A percentile compares a stretch with the other conserved stretches of the same genome.
Conservation (phyloP, 192 early-diverging fungal species). For the Podila horticola region DNA sequence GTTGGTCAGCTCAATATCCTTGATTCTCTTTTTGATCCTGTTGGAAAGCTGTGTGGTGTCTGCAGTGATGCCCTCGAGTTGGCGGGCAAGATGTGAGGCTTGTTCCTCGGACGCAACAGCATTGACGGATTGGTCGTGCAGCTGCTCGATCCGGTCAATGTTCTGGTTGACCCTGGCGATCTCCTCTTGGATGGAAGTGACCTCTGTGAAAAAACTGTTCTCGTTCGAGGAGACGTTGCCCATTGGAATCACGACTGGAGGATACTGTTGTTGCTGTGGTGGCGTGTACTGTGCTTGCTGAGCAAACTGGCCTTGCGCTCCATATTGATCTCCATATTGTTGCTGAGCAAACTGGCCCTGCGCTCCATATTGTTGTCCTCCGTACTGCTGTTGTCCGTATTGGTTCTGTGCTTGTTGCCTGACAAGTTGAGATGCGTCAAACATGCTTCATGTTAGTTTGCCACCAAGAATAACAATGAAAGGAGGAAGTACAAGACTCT, state of each 20-base stretch:
- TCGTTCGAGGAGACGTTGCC: slow-evolving; percentile 22
- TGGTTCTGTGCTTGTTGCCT: slow-evolving; percentile 8
- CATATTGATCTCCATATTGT: slow-evolving; percentile 5
- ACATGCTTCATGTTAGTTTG: too few species aligned
- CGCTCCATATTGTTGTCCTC: slow-evolving; percentile 12
- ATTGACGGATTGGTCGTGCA: slow-evolving; percentile 49
- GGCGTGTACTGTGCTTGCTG: slow-evolving; percentile 24
- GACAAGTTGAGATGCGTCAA: background rate
- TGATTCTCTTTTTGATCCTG: slow-evolving; percentile 61
- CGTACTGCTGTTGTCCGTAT: slow-evolving; percentile 18
- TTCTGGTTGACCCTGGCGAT: slow-evolving; percentile 42
- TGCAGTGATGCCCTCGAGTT: slow-evolving; percentile 41
- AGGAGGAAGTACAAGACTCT: too few species aligned
- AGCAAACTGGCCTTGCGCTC: slow-evolving; percentile 27
- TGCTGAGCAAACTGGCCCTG: slow-evolving; percentile 4
- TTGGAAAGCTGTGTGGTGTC: slow-evolving; percentile 49
- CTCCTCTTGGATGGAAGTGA: slow-evolving; percentile 38
- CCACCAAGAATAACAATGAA: background rate
- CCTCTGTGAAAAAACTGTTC: slow-evolving; percentile 34
- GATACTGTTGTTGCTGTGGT: slow-evolving; percentile 8
- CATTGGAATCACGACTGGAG: slow-evolving; percentile 6
- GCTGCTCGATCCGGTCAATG: slow-evolving; percentile 44
- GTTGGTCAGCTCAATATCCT: slow-evolving; percentile 48
- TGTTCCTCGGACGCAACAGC: slow-evolving; percentile 44
- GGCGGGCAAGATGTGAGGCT: slow-evolving; percentile 12